Percentiles rank a stretch among this genome's conserved stretches.
phyloP scores from a whole-genome alignment of 345 rosid species.

The Rhodamnia argentea region DNA sequence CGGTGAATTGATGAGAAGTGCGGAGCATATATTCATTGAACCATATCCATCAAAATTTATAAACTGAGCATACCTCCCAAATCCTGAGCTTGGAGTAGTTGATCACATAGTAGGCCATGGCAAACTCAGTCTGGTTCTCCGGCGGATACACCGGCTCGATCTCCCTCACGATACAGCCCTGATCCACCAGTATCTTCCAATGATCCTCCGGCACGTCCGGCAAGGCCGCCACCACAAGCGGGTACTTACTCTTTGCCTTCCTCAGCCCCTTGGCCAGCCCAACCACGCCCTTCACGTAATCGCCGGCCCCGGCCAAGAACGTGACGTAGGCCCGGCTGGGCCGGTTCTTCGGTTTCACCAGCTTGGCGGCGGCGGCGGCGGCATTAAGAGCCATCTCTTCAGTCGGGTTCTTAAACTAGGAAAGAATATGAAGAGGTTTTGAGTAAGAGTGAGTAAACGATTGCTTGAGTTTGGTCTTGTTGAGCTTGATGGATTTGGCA shows the following conservation, averaged over 20 bases:
- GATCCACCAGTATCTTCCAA: conserved; percentile 16
- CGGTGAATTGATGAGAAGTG: no score
- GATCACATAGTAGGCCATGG: conserved; percentile 37
- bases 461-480: background rate
- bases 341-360: conserved; percentile 9
- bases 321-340: background rate
- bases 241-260: conserved; percentile 27
- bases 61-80: conserved; percentile 22
- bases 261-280: conserved; percentile 37
- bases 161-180: conserved; percentile 27
- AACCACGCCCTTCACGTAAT: background rate
- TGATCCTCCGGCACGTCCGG: conserved; percentile 42
- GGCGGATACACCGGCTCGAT: conserved; percentile 35
- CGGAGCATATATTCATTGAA: no score
- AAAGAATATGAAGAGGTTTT: background rate
- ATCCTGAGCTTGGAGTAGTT: conserved; percentile 41
- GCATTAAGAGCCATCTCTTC: background rate
- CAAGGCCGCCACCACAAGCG: conserved; percentile 28
- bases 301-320: background rate
- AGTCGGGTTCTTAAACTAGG: background rate
- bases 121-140: conserved; percentile 30
- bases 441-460: background rate
- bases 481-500: background rate
- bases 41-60: no score
- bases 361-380: background rate